Evolutionary conservation across 192 early-diverging fungal genomes (phyloP).

Genomic region (Rhizophagus sp.): DNA sequence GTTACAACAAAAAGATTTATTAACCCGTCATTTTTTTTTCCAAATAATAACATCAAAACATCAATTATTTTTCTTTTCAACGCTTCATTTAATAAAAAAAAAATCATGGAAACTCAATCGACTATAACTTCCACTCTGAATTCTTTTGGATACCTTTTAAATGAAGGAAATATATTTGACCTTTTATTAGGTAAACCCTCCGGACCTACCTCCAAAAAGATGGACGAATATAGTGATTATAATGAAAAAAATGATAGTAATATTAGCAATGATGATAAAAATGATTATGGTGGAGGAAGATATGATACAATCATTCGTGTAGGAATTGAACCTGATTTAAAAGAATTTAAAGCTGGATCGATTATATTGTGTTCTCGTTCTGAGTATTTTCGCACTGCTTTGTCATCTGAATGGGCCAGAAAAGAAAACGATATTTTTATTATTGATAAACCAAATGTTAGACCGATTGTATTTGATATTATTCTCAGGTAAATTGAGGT

Average conservation of each 20-base stretch:
- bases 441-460: slow-evolving; percentile 22
- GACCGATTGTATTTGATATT: slow-evolving; percentile 5
- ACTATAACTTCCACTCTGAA: background rate
- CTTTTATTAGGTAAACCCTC: background rate
- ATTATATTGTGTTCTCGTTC: slow-evolving; percentile 1
- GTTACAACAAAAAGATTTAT: no score
- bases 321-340: slow-evolving; percentile 1
- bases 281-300: background rate
- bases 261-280: background rate
- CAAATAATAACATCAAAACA: no score
- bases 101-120: background rate
- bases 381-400: slow-evolving; percentile 15
- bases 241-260: background rate
- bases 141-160: background rate
- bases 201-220: background rate
- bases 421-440: slow-evolving; percentile 16
- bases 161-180: background rate
- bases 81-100: background rate
- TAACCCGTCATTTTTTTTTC: no score
- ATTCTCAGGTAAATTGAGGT: slow-evolving; percentile 4
- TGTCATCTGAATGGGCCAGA: slow-evolving; percentile 17
- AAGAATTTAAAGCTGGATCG: slow-evolving; percentile 21
- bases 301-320: slow-evolving; percentile 21
- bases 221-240: background rate
- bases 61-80: no score